These are phyloP conservation scores for Gossypium lobatum DNA, from an alignment of 441 rosid genomes.

Conservation along the genomic window DNA sequence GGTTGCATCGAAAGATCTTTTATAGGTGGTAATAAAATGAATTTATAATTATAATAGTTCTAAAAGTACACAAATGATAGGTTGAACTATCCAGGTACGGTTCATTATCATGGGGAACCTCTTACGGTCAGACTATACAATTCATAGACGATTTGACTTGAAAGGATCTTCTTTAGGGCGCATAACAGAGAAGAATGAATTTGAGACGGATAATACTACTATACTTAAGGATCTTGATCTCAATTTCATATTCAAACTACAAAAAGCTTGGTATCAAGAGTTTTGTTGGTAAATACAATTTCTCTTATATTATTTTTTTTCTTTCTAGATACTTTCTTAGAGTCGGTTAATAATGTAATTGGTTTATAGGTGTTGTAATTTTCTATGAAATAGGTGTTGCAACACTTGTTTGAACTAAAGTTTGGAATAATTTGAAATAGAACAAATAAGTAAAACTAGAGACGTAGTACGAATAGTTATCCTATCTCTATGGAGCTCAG, in stretches of 20 bases:
- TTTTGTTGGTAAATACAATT: constrained; percentile 37
- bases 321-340: background rate
- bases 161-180: constrained; percentile 76
- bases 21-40: background rate
- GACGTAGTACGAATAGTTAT: no score
- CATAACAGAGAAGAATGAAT: constrained; percentile 49
- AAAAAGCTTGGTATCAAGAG: constrained; percentile 61
- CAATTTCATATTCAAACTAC: constrained; percentile 54
- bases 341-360: no score
- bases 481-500: no score
- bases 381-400: no score
- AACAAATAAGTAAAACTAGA: no score
- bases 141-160: constrained; percentile 60
- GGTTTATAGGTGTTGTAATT: no score
- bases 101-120: constrained; percentile 71
- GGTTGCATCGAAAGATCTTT: background rate
- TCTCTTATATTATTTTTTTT: background rate
- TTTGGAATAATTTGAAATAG: no score
- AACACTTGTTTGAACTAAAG: no score
- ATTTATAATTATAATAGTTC: background rate
- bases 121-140: constrained; percentile 46
- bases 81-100: constrained; percentile 39
- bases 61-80: background rate
- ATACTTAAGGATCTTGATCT: constrained; percentile 69
- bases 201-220: constrained; percentile 52